These are phyloP conservation scores for Penicillium samsonianum DNA, from an alignment of 495 filamentous ascomycete species.

Conservation along the genomic window DNA sequence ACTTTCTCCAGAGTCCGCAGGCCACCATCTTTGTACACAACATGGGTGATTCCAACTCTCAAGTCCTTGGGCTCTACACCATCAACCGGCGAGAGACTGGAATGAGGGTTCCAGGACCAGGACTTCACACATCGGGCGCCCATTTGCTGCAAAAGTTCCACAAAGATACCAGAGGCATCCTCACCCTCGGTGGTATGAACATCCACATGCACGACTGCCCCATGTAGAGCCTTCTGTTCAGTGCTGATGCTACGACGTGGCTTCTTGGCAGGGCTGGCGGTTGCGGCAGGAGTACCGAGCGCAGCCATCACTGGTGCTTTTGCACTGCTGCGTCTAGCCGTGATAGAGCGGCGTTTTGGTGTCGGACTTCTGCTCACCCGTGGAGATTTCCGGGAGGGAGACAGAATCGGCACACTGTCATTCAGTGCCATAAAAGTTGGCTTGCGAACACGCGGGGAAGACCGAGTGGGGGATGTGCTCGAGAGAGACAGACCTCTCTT, in stretches of 20 bases:
- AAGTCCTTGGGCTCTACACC: conserved; percentile 34
- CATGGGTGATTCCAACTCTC: conserved; percentile 87
- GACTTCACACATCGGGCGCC: conserved; percentile 80
- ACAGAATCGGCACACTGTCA: conserved; percentile 18
- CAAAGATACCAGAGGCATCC: conserved; percentile 81
- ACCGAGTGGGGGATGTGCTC: conserved; percentile 37
- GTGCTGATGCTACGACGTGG: conserved; percentile 29
- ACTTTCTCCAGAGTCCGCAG: conserved; percentile 88
- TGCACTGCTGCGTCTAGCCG: conserved; percentile 17
- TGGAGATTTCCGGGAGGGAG: conserved; percentile 31
- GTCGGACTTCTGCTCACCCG: conserved; percentile 23
- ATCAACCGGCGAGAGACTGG: conserved; percentile 40
- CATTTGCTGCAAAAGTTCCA: conserved; percentile 78
- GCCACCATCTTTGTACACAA: conserved; percentile 92
- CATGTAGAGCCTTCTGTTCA: conserved; percentile 51
- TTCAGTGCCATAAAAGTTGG: conserved; percentile 23
- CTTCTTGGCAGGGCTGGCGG: conserved; percentile 34
- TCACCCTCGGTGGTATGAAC: conserved; percentile 89
- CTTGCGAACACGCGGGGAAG: conserved; percentile 37
- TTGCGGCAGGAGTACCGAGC: conserved; percentile 22
- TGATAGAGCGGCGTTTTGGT: conserved; percentile 29
- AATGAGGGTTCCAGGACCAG: conserved; percentile 80
- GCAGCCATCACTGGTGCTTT: conserved; percentile 10
- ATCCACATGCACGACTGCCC: conserved; percentile 86
- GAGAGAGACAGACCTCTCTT: conserved; percentile 56